Percentiles rank a stretch among this genome's conserved stretches.
These are phyloP conservation scores for Paulownia fortunei DNA, from an alignment of 257 asterid genomes.

Conservation along the genomic window DNA sequence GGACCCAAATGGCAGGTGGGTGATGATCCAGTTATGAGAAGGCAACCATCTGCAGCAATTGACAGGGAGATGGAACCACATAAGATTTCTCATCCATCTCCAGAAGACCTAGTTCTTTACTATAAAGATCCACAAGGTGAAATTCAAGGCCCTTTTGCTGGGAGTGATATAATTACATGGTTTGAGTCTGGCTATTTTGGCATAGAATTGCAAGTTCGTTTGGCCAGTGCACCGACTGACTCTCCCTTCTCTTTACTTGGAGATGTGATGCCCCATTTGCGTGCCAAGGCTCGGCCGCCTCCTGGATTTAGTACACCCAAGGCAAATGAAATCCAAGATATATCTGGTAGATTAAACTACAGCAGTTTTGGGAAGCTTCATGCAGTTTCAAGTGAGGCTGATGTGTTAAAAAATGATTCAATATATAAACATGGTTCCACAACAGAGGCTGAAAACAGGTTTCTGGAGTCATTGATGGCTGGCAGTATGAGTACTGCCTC, in stretches of 20 bases:
- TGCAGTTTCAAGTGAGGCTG: conserved; percentile 56
- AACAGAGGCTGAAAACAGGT: conserved; percentile 82
- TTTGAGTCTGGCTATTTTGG: conserved; percentile 98
- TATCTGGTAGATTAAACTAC: conserved; percentile 49
- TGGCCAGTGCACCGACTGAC: conserved; percentile 71
- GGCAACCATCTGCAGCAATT: conserved; percentile 60
- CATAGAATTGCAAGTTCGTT: conserved; percentile 87
- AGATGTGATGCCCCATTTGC: conserved; percentile 96
- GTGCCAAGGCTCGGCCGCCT: conserved; percentile 94
- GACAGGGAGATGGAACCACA: conserved; percentile 63
- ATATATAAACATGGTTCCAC: conserved; percentile 57
- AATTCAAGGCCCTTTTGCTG: conserved; percentile 96
- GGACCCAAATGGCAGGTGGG: conserved; percentile 62
- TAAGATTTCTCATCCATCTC: conserved; percentile 61
- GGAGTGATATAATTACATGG: conserved; percentile 94
- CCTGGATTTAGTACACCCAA: conserved; percentile 91
- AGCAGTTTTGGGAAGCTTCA: conserved; percentile 55
- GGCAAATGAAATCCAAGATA: conserved; percentile 66
- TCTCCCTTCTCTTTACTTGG: conserved; percentile 83
- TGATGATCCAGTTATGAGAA: conserved; percentile 60
- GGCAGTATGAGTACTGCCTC: conserved; percentile 55
- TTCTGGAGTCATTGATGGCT: conserved; percentile 87
- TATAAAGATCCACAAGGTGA: conserved; percentile 95
- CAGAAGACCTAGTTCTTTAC: conserved; percentile 81
- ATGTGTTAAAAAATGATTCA: conserved; percentile 56